Evolutionary conservation across 495 filamentous ascomycete genomes (phyloP).

Genomic region (Annulohypoxylon moriforme): DNA sequence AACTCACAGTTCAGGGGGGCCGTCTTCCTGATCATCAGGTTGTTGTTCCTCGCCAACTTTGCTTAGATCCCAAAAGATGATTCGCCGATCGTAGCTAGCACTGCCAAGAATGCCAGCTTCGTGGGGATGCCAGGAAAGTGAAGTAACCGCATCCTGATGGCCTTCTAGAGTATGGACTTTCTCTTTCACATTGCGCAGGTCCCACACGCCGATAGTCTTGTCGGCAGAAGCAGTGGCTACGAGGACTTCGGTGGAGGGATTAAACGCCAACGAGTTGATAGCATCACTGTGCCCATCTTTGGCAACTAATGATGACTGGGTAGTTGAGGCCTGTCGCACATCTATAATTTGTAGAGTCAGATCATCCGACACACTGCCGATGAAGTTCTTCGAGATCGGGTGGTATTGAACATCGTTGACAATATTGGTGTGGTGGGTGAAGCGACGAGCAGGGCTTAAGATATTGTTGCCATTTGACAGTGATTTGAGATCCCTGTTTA

Average conservation of each 20-base stretch:
- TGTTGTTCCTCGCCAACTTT: slow-evolving; percentile 92
- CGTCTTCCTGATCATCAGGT: slow-evolving; percentile 95
- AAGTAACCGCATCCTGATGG: slow-evolving; percentile 89
- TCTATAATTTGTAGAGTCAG: slow-evolving; percentile 93
- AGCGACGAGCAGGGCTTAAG: slow-evolving; percentile 75
- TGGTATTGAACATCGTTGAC: slow-evolving; percentile 98
- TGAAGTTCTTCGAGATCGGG: slow-evolving; percentile 79
- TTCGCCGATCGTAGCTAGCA: slow-evolving; percentile 88
- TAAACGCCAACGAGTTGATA: slow-evolving; percentile 94
- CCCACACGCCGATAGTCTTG: slow-evolving; percentile 95
- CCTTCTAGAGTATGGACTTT: slow-evolving; percentile 88
- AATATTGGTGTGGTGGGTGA: slow-evolving; percentile 87
- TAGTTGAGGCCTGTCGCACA: slow-evolving; percentile 71
- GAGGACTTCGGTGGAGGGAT: slow-evolving; percentile 85
- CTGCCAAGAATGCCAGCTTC: slow-evolving; percentile 89
- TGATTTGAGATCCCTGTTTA: slow-evolving; percentile 77
- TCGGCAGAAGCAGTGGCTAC: slow-evolving; percentile 94
- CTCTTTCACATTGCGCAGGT: slow-evolving; percentile 85
- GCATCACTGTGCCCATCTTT: slow-evolving; percentile 82
- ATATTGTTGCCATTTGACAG: slow-evolving; percentile 76
- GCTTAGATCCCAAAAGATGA: slow-evolving; percentile 96
- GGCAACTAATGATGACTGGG: slow-evolving; percentile 72
- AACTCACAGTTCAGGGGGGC: slow-evolving; percentile 91
- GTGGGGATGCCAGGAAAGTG: slow-evolving; percentile 91
- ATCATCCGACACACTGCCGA: slow-evolving; percentile 96